Conservation (phyloP, 2,329 filamentous ascomycete species). For the Trichophyton rubrum region DNA sequence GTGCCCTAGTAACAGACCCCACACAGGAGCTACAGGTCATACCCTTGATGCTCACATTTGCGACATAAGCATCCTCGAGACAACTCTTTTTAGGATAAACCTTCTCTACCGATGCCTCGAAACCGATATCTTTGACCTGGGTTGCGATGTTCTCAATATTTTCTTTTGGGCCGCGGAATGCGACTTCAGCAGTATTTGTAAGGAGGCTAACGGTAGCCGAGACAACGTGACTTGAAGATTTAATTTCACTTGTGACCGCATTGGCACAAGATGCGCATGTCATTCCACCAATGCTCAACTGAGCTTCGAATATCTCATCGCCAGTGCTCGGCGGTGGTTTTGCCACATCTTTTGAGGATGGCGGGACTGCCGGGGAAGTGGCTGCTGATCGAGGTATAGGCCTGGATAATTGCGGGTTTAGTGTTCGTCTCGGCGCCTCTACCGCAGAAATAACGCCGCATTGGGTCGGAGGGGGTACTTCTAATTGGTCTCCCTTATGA, state of each 20-base stretch:
- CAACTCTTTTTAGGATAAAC: slow-evolving; percentile 14
- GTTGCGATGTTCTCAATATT: slow-evolving; percentile 37
- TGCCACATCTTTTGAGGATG: not conserved
- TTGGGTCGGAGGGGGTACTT: not conserved
- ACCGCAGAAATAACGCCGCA: too few relatives aligned
- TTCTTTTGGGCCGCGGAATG: slow-evolving; percentile 39
- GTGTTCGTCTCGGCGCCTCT: not conserved
- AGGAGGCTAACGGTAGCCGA: slow-evolving; percentile 52
- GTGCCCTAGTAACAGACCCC: slow-evolving; percentile 35
- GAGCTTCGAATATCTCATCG: slow-evolving; percentile 17
- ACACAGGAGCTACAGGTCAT: slow-evolving; percentile 49
- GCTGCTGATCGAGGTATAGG: not conserved
- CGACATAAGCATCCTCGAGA: slow-evolving; percentile 20
- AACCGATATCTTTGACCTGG: slow-evolving; percentile 39
- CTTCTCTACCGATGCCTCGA: slow-evolving; percentile 33
- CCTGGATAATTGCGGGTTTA: not conserved
- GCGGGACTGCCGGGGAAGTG: not conserved
- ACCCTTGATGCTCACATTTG: slow-evolving; percentile 41
- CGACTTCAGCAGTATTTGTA: slow-evolving; percentile 52
- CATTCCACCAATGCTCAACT: slow-evolving; percentile 54
- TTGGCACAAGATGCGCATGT: slow-evolving; percentile 59
- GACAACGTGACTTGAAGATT: slow-evolving; percentile 46
- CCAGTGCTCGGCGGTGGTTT: not conserved
- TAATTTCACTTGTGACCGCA: slow-evolving; percentile 47
- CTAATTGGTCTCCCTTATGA: not conserved